Evolutionary conservation across 2,329 filamentous ascomycete genomes (phyloP), one percentile per base, ranked within the genome.

Genomic region (Epichloe amarillans): DNA sequence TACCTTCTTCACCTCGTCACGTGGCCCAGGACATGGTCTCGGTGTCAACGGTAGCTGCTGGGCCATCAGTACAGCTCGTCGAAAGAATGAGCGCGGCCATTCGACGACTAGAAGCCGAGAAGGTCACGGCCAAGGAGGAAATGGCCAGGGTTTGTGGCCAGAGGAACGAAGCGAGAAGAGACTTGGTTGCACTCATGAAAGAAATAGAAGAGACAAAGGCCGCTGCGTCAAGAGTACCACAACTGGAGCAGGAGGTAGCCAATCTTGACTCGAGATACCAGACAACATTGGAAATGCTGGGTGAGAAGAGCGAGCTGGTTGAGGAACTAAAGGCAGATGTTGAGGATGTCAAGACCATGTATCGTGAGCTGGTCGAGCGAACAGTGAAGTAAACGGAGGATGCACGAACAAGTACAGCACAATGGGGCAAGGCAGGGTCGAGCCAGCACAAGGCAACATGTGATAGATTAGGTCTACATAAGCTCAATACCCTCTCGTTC

Each of bases 41-140:
- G 2, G 86, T 88, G 6, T 95, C 89, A 1, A 96, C 91, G 0
- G 85, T 88, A 8, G 91, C 84, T 0, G 90, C 91, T 0, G 93
- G 93, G 0, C 93, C 93, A 0, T 91, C 86, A 0, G 91, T 98
- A 1, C 91, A 97, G 67, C 79, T 98, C 1, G 90, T 98, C 15
- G 93, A 97, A 69, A 81, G 91, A 49, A 95, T 98, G 88, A 94
- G 87, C 61, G 88, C 90, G 3, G 88, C 89, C 0, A 90, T 98
- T 43, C 85, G 93, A 10, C 81, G 91, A 5, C 74, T 98, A 0
- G 93, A 98, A 64, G 88, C 82, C 46, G 93, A 98, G 64, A 95
- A 95, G 63, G 87, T 93, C 1, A 86, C 84, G 1, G 83, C 84
- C 14, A 88, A 86, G 61, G 93, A 98, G 63, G 93, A 98, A 65